Evolutionary conservation across 768 basidiomycete species (phyloP).

Genomic region (Calvatia gigantea): DNA sequence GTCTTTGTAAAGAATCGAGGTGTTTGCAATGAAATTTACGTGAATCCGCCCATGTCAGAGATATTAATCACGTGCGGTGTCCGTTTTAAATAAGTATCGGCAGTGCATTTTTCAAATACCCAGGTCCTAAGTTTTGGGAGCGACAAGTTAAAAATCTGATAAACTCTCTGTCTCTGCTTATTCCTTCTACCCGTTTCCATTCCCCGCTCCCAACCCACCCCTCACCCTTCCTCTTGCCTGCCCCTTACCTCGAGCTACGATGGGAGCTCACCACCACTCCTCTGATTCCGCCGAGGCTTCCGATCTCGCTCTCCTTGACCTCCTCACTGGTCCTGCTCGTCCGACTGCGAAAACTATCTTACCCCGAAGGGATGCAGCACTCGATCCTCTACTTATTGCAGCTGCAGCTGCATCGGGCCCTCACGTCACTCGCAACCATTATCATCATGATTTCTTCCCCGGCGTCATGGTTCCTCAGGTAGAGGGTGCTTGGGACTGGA

Average conservation of each 20-base stretch:
- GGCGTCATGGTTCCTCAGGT: constrained; percentile 48
- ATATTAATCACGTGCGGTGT: too few species aligned
- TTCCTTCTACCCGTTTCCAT: constrained; percentile 11
- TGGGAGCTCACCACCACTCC: constrained; percentile 18
- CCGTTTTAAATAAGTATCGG: too few species aligned
- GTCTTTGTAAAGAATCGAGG: too few species aligned
- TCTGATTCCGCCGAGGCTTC: constrained; percentile 24
- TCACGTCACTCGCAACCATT: constrained; percentile 82
- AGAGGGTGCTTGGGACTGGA: constrained; percentile 56
- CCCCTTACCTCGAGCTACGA: constrained; percentile 16
- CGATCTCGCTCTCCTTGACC: constrained; percentile 64
- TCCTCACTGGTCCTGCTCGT: constrained; percentile 54
- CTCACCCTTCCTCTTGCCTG: constrained; percentile 10
- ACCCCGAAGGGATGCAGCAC: constrained; percentile 62
- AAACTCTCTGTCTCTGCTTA: neutral
- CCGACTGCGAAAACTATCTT: constrained; percentile 38
- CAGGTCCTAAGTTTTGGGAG: constrained; percentile 5
- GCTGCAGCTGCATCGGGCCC: constrained; percentile 73
- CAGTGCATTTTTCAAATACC: too few species aligned
- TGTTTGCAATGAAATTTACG: too few species aligned
- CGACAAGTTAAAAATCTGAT: neutral
- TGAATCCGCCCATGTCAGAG: too few species aligned
- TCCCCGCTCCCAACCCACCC: constrained; percentile 10
- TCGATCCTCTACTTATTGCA: constrained; percentile 79
- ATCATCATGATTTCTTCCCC: constrained; percentile 76